These are phyloP conservation scores for Sclerotinia sclerotiorum DNA, from an alignment of 2,329 filamentous ascomycete genomes.

Conservation along the genomic window DNA sequence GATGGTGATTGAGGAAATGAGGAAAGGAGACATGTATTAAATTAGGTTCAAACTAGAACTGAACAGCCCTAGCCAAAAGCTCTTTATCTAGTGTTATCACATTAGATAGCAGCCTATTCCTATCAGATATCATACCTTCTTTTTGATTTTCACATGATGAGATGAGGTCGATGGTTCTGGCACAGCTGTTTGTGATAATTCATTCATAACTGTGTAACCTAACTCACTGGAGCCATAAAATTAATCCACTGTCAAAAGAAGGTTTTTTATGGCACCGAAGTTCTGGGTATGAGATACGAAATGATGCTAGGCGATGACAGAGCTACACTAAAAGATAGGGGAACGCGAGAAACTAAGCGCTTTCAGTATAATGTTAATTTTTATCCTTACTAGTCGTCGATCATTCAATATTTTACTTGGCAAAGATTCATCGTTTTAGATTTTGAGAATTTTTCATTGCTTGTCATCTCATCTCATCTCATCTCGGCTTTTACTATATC, in stretches of 20 bases:
- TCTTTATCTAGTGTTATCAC: not conserved
- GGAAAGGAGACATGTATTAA: not conserved
- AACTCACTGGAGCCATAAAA: slow-evolving; percentile 3
- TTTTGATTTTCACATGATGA: not conserved
- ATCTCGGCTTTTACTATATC: not conserved
- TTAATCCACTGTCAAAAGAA: not conserved
- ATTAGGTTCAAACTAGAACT: not conserved
- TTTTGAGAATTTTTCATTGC: not conserved
- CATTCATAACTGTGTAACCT: not conserved
- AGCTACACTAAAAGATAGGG: not conserved
- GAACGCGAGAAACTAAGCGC: not conserved
- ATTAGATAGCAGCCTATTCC: not conserved
- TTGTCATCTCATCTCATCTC: not conserved
- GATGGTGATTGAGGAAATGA: not conserved
- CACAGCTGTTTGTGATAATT: not conserved
- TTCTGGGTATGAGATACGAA: not conserved
- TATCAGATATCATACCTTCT: not conserved
- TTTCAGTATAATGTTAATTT: not conserved
- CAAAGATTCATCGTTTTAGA: not conserved
- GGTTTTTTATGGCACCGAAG: not conserved
- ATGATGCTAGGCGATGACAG: not conserved
- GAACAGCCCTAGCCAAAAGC: not conserved
- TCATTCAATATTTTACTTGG: not conserved
- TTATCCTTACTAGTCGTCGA: not conserved
- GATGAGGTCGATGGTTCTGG: not conserved